Base-by-base conservation (phyloP, 2,329 filamentous ascomycete genomes). In the Metarhizium rileyi region DNA sequence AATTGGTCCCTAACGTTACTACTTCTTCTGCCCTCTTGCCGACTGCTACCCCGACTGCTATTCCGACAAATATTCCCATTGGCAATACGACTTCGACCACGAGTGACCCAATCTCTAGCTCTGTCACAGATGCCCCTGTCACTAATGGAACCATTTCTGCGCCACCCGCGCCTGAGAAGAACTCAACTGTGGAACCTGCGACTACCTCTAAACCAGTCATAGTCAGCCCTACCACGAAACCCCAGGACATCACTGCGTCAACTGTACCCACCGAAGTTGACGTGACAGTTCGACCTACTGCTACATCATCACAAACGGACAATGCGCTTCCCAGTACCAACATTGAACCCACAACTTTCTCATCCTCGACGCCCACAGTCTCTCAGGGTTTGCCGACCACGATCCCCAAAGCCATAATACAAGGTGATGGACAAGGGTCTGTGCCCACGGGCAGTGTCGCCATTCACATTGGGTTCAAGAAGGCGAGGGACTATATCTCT, bases 381-480 rank as follows among this genome's bases (percentile, higher is more conserved):
- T 61, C 71, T 1, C 76, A 74, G 18, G 74, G 75, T 22, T 71
- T 89, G 48, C 84, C 87, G 0, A 78, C 80, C 0, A 72, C 74
- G 33, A 74, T 94, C 51, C 90, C 90, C 20, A 81, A 80, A 59
- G 78, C 87, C 41, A 90, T 96, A 56, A 79, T 83, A 26, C 88
- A 77, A 50, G 74, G 77, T 38, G 74, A 77, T 50, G 74, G 77
- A 45, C 71, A 74, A 20, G 57, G 64, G 9, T 52, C 69, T 4
- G 65, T 74, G 18, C 86, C 87, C 0, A 68, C 74, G 3, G 86
- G 87, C 57, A 81, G 79, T 1, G 81, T 80, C 4, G 68, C 87
- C 57, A 84, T 95, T 57, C 89, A 95, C 63, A 77, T 97, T 54
- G 93, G 87, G 30, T 96, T 97, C 76, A 72, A 80, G 47, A 85